Evolutionary conservation across 352 stramenopile species (phyloP).

Genomic region (Globisporangium rhizosaccharum): DNA sequence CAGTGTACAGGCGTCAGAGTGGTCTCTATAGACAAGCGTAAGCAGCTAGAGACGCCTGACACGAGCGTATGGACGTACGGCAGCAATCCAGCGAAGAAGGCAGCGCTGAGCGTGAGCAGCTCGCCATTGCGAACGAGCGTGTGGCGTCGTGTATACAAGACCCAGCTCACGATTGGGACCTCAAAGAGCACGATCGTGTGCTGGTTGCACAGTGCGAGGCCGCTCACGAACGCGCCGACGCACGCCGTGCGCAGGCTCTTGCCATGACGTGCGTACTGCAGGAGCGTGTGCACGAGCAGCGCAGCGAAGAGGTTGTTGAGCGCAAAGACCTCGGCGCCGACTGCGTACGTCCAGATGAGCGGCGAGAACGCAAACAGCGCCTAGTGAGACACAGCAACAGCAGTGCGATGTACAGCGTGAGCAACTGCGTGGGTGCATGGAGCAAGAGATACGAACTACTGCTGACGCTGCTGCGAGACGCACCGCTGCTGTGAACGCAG

Average conservation of each 20-base stretch:
- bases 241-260: conserved; percentile 15
- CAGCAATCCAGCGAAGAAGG: conserved; percentile 75
- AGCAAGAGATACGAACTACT: background rate
- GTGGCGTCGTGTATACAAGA: conserved; percentile 46
- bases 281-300: conserved; percentile 60
- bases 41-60: too few relatives aligned
- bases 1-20: background rate
- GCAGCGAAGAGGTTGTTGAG: conserved; percentile 94
- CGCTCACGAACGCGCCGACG: conserved; percentile 83
- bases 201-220: conserved; percentile 94
- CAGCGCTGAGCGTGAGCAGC: conserved; percentile 32
- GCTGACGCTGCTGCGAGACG: background rate
- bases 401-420: background rate
- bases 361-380: conserved; percentile 90
- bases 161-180: conserved; percentile 77
- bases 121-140: conserved; percentile 24
- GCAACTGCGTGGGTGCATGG: background rate
- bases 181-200: conserved; percentile 94
- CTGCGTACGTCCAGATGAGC: conserved; percentile 93
- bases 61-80: conserved; percentile 44
- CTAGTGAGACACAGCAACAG: conserved; percentile 9
- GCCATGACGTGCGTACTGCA: conserved; percentile 35
- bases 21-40: background rate
- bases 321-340: conserved; percentile 94
- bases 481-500: conserved; percentile 52